Base-by-base conservation (phyloP, 345 rosid species). In the Dipteronia sinensis region DNA sequence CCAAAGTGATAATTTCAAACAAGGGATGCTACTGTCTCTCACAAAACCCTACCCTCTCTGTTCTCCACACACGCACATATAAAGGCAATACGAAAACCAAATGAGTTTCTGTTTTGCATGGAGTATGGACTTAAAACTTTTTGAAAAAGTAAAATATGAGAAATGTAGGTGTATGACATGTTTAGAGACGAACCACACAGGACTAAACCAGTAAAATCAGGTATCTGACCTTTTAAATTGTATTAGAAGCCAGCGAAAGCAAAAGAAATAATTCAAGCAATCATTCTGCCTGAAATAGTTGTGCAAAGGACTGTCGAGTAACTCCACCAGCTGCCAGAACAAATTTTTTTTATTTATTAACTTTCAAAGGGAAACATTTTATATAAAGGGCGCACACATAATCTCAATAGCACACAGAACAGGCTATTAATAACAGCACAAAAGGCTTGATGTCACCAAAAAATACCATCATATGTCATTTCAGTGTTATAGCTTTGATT, bases 221-320 rank as follows among this genome's bases (percentile, higher is more conserved):
- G 20, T 44, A 70, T 53, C 85, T 77, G n/a, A 96, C 99, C 99
- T 94, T 86, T 94, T 96, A 78, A 97, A 97, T 79, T 94, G 98
- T 72, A 94, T 93, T 47, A 97, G 86, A 82, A 93, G 76, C 99
- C 99, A 97, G 84, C 98, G 99, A 88, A 97, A 97, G 81, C 99
- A 97, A 83, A 97, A 94, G 95, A 97, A 97, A 83, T 90, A 97
- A 86, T 94, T 97, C 93, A 97, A 88, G 86, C 99, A 97, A 68
- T 97, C 98, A 72, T 94, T 93, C 88, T 94, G 94, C 90, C 83
- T 86, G 80, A 94, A 93, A 83, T 97, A 93, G 85, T 89, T 86
- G 69, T 94, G 97, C 89, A 97, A 84, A 3, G 98, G 99, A 80
- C 75, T 69, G 73, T 97, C 99, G 65, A 97, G 85, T 80, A 93